Conservation (phyloP, 306 rosid genomes). For the Biancaea sappan region DNA sequence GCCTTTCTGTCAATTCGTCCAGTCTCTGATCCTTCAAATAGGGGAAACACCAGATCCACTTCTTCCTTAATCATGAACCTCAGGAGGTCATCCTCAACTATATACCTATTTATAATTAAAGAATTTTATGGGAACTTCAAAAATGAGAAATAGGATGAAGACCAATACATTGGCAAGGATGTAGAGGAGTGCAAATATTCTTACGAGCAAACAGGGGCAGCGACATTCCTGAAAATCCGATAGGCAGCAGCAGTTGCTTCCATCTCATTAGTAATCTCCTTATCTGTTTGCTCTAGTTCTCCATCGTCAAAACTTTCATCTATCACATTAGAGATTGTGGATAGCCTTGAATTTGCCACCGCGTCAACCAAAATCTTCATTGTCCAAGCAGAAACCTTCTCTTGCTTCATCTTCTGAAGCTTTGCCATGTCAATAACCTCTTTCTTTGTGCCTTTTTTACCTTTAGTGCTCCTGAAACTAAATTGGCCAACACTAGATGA, state of each 20-base stretch:
- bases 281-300: slow-evolving; percentile 52
- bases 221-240: slow-evolving; percentile 75
- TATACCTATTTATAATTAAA: slow-evolving; percentile 51
- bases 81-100: slow-evolving; percentile 72
- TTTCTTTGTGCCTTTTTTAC: slow-evolving; percentile 46
- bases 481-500: slow-evolving; percentile 56
- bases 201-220: slow-evolving; percentile 65
- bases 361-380: slow-evolving; percentile 92
- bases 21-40: slow-evolving; percentile 54
- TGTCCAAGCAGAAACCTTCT: slow-evolving; percentile 93
- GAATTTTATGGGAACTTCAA: slow-evolving; percentile 11
- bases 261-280: slow-evolving; percentile 89
- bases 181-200: slow-evolving; percentile 33
- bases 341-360: slow-evolving; percentile 73
- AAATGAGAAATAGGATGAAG: slow-evolving; percentile 4
- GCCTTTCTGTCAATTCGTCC: slow-evolving; percentile 64
- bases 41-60: slow-evolving; percentile 65
- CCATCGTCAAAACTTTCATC: slow-evolving; percentile 60
- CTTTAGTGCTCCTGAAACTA: slow-evolving; percentile 63
- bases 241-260: slow-evolving; percentile 86
- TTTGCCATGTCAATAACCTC: slow-evolving; percentile 71
- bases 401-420: slow-evolving; percentile 81
- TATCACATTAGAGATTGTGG: slow-evolving; percentile 67
- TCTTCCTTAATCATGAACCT: slow-evolving; percentile 90
- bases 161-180: neutral